phyloP scores from a whole-genome alignment of 2,329 filamentous ascomycete species.

The Canariomyces notabilis region DNA sequence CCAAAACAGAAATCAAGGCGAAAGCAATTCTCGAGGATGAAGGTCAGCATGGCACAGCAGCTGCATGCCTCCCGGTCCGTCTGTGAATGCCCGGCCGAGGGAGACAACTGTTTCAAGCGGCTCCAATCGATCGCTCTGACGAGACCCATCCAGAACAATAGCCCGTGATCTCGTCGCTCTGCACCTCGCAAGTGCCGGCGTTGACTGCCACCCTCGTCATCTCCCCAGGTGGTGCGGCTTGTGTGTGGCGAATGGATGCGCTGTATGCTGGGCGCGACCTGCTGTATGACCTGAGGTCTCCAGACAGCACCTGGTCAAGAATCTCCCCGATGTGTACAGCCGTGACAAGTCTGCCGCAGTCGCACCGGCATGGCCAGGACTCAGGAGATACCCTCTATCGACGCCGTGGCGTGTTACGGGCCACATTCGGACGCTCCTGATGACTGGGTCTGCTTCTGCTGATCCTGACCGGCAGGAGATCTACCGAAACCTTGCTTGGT shows the following conservation, averaged over 20 bases:
- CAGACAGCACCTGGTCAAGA: conserved; percentile 7
- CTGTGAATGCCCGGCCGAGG: conserved; percentile 15
- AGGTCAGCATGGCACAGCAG: conserved; percentile 9
- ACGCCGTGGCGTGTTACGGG: neutral
- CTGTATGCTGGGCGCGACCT: conserved; percentile 8
- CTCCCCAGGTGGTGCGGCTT: conserved; percentile 5
- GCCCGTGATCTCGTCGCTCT: neutral
- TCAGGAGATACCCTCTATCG: neutral
- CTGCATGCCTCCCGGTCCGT: conserved; percentile 10
- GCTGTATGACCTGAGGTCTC: conserved; percentile 9
- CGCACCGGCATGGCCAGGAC: conserved; percentile 5
- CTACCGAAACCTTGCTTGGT: neutral
- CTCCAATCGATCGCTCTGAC: conserved; percentile 11
- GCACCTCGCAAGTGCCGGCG: neutral
- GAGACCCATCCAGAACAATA: neutral
- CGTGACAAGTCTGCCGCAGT: conserved; percentile 12
- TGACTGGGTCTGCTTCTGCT: neutral
- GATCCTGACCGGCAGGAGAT: conserved; percentile 2
- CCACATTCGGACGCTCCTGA: neutral
- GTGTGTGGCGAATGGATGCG: conserved; percentile 5
- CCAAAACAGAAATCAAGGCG: no score
- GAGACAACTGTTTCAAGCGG: conserved; percentile 15
- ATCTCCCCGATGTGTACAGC: conserved; percentile 12
- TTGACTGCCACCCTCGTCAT: neutral
- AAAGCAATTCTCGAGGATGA: conserved; percentile 19